phyloP scores from a whole-genome alignment of 768 basidiomycete genomes.

The Tylopilus plumbeoviolaceoides region DNA sequence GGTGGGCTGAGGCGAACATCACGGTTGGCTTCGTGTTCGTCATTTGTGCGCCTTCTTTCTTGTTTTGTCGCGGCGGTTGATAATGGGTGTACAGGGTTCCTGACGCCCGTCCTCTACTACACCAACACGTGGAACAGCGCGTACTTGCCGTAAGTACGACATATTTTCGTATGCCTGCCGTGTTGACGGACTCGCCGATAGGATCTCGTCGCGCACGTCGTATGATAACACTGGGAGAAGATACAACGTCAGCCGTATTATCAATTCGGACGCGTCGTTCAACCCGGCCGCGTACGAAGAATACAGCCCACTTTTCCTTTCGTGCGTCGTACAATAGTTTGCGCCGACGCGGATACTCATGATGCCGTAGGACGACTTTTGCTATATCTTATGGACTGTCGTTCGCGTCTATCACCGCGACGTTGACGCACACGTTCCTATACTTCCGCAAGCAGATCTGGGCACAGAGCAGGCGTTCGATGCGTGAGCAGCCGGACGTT shows the following conservation, averaged over 20 bases:
- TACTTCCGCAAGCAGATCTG: slow-evolving; percentile 80
- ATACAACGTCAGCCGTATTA: slow-evolving; percentile 58
- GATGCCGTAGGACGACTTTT: slow-evolving; percentile 47
- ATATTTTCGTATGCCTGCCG: background rate
- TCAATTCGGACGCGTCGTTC: slow-evolving; percentile 51
- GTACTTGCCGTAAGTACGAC: slow-evolving; percentile 48
- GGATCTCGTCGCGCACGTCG: slow-evolving; percentile 60
- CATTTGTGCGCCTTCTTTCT: slow-evolving; percentile 46
- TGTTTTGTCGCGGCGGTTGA: slow-evolving; percentile 46
- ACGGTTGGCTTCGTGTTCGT: slow-evolving; percentile 59
- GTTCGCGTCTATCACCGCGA: slow-evolving; percentile 79
- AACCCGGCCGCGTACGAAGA: slow-evolving; percentile 50
- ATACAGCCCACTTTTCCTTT: slow-evolving; percentile 62
- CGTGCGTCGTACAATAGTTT: slow-evolving; percentile 22
- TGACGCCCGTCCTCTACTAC: slow-evolving; percentile 63
- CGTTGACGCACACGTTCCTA: slow-evolving; percentile 65
- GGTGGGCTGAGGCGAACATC: slow-evolving; percentile 79
- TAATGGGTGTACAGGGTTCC: slow-evolving; percentile 45
- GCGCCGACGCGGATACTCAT: slow-evolving; percentile 1
- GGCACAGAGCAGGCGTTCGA: slow-evolving; percentile 62
- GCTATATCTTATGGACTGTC: slow-evolving; percentile 76
- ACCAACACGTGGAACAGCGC: slow-evolving; percentile 59
- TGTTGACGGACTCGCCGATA: slow-evolving; percentile 4
- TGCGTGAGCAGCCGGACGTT: slow-evolving; percentile 76
- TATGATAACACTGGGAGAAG: slow-evolving; percentile 57